Percentiles rank a stretch among this genome's conserved stretches.
These are phyloP conservation scores for Paramecium tetraurelia DNA, from an alignment of 73 alveolate genomes.

Conservation along the genomic window DNA sequence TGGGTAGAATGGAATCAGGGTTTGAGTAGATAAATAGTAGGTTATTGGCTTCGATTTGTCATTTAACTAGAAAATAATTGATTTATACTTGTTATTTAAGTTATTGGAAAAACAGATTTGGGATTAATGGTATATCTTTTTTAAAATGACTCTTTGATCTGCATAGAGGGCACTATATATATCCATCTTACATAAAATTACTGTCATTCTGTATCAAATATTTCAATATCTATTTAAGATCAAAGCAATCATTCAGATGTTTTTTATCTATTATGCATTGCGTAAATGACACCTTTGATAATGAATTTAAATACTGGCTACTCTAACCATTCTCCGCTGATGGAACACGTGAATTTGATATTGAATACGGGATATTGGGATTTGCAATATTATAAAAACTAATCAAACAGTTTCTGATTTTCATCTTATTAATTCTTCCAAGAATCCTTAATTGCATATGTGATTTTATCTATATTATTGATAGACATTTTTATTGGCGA, in stretches of 20 bases:
- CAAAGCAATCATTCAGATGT: conserved; percentile 4
- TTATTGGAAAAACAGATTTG: not conserved
- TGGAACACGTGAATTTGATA: not conserved
- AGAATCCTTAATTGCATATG: not conserved
- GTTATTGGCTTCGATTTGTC: not conserved
- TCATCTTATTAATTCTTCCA: not conserved
- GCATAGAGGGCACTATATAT: not conserved
- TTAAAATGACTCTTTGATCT: not conserved
- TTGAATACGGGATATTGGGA: not conserved
- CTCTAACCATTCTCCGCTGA: not conserved
- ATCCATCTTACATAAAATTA: conserved; percentile 1
- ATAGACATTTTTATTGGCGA: not conserved
- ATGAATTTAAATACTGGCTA: not conserved
- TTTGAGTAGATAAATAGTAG: not conserved
- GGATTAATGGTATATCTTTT: not conserved
- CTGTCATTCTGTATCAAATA: not conserved
- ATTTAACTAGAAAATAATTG: not conserved
- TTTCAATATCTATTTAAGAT: not conserved
- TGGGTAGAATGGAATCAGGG: not conserved
- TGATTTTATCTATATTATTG: not conserved
- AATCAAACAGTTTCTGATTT: not conserved
- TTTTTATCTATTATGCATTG: not conserved
- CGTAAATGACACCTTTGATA: not conserved
- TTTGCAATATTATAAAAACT: not conserved
- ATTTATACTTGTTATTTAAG: not conserved